phyloP scores from a whole-genome alignment of 176 grass and related monocot genomes.

The Phoenix roebelenii region DNA sequence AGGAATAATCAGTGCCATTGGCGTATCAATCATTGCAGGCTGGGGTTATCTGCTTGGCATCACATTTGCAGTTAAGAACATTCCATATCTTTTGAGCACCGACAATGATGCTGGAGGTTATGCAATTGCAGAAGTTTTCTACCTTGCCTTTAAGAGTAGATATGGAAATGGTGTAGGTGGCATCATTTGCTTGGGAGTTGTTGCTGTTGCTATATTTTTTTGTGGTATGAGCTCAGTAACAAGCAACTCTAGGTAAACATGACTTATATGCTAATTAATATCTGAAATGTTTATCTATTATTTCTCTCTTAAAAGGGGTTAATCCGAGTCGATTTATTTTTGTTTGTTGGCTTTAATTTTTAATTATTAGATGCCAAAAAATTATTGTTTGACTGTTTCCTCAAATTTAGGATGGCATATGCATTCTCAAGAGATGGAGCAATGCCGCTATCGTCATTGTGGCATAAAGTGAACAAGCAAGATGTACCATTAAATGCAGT shows the following conservation, averaged over 20 bases:
- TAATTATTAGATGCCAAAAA: too few species aligned
- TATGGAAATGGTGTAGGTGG: conserved; percentile 63
- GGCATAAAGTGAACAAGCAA: conserved; percentile 82
- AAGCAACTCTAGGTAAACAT: conserved; percentile 68
- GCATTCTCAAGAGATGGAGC: conserved; percentile 98
- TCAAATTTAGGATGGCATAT: conserved; percentile 54
- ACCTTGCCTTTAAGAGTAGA: conserved; percentile 65
- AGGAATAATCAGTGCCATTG: conserved; percentile 78
- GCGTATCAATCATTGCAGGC: conserved; percentile 56
- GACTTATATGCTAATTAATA: too few species aligned
- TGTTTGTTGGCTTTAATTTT: too few species aligned
- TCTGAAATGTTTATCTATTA: too few species aligned
- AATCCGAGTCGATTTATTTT: too few species aligned
- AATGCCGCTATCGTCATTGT: conserved; percentile 72
- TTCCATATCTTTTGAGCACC: conserved; percentile 50
- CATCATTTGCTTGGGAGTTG: conserved; percentile 63
- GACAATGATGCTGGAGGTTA: conserved; percentile 85
- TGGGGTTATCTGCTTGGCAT: conserved; percentile 82
- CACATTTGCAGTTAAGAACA: conserved; percentile 72
- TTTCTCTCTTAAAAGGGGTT: too few species aligned
- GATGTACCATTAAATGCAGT: conserved; percentile 86
- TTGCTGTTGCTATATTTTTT: conserved; percentile 65
- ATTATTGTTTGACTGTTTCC: background rate
- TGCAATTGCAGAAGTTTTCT: conserved; percentile 74
- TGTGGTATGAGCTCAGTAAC: conserved; percentile 79